A percentile compares a stretch with the other conserved stretches of the same genome.
These are phyloP conservation scores for Zizania latifolia DNA, from an alignment of 176 grass and related monocot genomes.

Conservation along the genomic window DNA sequence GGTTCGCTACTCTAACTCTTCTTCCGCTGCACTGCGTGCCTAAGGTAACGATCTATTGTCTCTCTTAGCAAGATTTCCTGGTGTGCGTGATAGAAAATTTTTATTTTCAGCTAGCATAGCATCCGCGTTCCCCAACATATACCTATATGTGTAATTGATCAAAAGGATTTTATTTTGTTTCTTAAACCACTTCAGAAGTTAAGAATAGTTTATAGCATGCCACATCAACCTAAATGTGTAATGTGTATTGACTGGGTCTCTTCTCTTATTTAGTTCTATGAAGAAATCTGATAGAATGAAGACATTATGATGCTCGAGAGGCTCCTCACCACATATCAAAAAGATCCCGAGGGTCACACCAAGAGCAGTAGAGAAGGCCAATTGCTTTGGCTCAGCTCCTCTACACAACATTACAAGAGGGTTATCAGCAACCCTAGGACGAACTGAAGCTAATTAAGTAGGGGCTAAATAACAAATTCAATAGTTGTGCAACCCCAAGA, in stretches of 20 bases:
- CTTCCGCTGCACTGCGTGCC: no score
- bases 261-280: not conserved
- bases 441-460: not conserved
- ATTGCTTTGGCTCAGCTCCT: conserved; percentile 79
- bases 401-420: conserved; percentile 33
- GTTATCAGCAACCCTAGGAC: not conserved
- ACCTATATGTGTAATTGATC: not conserved
- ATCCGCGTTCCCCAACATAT: no score
- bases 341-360: conserved; percentile 79
- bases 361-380: conserved; percentile 86
- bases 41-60: no score
- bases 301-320: not conserved
- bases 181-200: not conserved
- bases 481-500: not conserved
- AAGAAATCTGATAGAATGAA: not conserved
- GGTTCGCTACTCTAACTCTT: no score
- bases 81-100: no score
- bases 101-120: no score
- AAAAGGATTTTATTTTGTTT: not conserved
- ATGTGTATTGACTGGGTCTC: not conserved
- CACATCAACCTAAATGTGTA: not conserved
- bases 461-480: not conserved
- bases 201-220: not conserved
- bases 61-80: no score
- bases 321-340: conserved; percentile 69